A percentile compares a stretch with the other conserved stretches of the same genome.
Evolutionary conservation across 257 asterid genomes (phyloP).

Genomic region (Nicotiana noctiflora): DNA sequence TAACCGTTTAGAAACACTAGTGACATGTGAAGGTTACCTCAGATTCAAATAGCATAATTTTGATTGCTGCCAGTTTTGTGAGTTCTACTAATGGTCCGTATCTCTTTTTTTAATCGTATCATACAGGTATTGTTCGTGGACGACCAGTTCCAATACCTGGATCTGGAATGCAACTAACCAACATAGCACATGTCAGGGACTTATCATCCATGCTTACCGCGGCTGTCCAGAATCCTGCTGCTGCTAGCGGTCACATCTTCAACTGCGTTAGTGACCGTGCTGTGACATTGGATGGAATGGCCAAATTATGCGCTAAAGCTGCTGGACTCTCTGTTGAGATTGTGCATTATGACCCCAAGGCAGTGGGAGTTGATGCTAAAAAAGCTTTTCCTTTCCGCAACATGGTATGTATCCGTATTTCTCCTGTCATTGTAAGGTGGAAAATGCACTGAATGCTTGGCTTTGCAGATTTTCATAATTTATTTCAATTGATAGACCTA

Average conservation of each 20-base stretch:
- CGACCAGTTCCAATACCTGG: conserved; percentile 82
- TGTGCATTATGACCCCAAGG: conserved; percentile 83
- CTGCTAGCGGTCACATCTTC: conserved; percentile 66
- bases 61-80: background rate
- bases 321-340: conserved; percentile 76
- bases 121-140: conserved; percentile 76
- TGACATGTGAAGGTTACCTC: background rate
- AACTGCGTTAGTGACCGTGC: conserved; percentile 92
- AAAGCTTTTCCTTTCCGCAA: conserved; percentile 96
- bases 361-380: conserved; percentile 74
- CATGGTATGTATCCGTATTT: conserved; percentile 44
- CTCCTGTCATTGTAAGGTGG: background rate
- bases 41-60: background rate
- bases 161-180: conserved; percentile 87
- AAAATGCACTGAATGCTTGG: background rate
- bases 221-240: conserved; percentile 72
- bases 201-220: conserved; percentile 69
- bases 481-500: background rate
- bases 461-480: background rate
- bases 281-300: conserved; percentile 88
- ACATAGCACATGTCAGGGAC: conserved; percentile 83
- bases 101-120: background rate
- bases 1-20: background rate
- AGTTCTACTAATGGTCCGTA: background rate
- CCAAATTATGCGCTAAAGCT: conserved; percentile 77